Conservation (phyloP, 1,284 basidiomycete species). For the Melampsora americana region DNA sequence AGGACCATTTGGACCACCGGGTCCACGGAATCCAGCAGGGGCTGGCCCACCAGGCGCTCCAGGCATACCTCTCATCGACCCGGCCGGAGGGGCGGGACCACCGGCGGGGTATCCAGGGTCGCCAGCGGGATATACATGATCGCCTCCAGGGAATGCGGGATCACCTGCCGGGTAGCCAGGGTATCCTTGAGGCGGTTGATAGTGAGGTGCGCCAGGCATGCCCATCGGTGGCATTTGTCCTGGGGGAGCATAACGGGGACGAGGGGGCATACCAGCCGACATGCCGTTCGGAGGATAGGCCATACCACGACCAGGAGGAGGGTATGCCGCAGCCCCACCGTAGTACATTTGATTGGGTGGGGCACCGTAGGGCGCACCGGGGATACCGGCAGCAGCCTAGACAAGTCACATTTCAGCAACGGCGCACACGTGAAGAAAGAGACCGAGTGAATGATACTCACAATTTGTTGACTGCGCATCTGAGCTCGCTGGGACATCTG, state of each 20-base stretch:
- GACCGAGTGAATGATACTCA: conserved; percentile 7
- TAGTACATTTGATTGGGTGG: conserved; percentile 48
- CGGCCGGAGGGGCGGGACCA: conserved; percentile 53
- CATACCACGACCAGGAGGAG: conserved; percentile 70
- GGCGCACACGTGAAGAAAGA: neutral
- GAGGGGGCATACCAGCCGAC: conserved; percentile 72
- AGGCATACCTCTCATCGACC: conserved; percentile 46
- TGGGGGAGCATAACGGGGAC: conserved; percentile 74
- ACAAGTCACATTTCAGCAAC: neutral
- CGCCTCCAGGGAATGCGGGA: conserved; percentile 51
- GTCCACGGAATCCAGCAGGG: conserved; percentile 38
- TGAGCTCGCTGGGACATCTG: conserved; percentile 96
- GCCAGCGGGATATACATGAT: conserved; percentile 55
- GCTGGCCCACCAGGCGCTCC: conserved; percentile 46
- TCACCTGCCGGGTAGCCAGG: conserved; percentile 55
- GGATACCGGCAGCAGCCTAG: conserved; percentile 70
- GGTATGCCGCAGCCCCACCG: conserved; percentile 46
- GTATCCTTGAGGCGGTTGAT: conserved; percentile 51
- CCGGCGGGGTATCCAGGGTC: conserved; percentile 57
- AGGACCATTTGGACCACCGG: conserved; percentile 15
- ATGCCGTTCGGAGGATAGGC: conserved; percentile 63
- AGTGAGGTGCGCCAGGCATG: conserved; percentile 54
- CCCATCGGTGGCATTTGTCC: conserved; percentile 70
- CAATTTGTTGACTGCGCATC: conserved; percentile 85
- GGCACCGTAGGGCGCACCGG: conserved; percentile 60